These are phyloP conservation scores for Xylariales sp. DNA, from an alignment of 2,329 filamentous ascomycete species.

Conservation along the genomic window DNA sequence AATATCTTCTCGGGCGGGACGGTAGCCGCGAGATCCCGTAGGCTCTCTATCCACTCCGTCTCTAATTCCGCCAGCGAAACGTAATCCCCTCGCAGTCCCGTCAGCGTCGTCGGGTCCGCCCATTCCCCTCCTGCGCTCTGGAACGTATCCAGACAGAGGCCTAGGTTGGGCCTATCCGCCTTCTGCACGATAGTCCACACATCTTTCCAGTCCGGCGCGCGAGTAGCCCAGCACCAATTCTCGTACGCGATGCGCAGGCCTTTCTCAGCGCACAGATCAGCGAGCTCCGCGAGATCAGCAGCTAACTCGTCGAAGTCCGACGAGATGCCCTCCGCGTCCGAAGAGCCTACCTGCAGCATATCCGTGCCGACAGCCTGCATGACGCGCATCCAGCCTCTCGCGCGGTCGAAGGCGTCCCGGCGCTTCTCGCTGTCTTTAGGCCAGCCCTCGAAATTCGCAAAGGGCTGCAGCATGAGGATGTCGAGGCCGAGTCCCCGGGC, in stretches of 20 bases:
- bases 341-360: constrained; percentile 75
- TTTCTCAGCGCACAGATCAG: constrained; percentile 68
- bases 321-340: constrained; percentile 70
- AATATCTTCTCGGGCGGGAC: constrained; percentile 78
- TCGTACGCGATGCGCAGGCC: constrained; percentile 77
- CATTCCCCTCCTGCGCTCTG: constrained; percentile 79
- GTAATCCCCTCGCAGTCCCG: constrained; percentile 58
- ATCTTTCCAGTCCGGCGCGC: constrained; percentile 74
- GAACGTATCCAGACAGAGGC: constrained; percentile 82
- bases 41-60: constrained; percentile 62
- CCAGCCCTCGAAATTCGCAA: constrained; percentile 84
- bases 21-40: constrained; percentile 65
- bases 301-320: constrained; percentile 64
- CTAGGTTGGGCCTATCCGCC: constrained; percentile 73
- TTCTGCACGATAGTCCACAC: constrained; percentile 75
- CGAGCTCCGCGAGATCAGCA: constrained; percentile 71
- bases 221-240: constrained; percentile 85
- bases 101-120: constrained; percentile 74
- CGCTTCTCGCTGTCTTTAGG: constrained; percentile 66
- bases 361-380: constrained; percentile 78
- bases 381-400: constrained; percentile 74
- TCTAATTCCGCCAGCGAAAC: constrained; percentile 57
- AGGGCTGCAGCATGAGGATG: constrained; percentile 80
- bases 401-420: constrained; percentile 71
- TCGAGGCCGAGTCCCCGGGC: constrained; percentile 65